Percentiles rank a stretch among this genome's conserved stretches.
These are phyloP conservation scores for Dioszegia crocea DNA, from an alignment of 768 basidiomycete genomes.

Conservation along the genomic window DNA sequence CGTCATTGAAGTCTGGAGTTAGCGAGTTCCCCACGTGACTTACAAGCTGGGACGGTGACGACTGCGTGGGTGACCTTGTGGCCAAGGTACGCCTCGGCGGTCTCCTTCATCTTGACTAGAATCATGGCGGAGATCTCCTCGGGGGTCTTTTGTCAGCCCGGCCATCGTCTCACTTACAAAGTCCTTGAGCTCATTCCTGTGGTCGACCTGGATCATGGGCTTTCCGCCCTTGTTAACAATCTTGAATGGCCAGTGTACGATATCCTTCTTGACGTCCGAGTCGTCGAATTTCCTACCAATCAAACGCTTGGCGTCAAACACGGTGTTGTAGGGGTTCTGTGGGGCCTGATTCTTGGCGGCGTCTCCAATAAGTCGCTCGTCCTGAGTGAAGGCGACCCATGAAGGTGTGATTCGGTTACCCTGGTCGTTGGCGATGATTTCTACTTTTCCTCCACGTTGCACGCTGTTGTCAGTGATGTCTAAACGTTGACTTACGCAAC, in stretches of 20 bases:
- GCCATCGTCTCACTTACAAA: slow-evolving; percentile 35
- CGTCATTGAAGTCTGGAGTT: slow-evolving; percentile 86
- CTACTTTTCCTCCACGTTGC: slow-evolving; percentile 76
- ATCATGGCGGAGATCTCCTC: slow-evolving; percentile 69
- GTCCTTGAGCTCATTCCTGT: slow-evolving; percentile 59
- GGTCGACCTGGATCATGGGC: slow-evolving; percentile 55
- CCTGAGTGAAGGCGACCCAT: slow-evolving; percentile 76
- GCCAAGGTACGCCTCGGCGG: slow-evolving; percentile 65
- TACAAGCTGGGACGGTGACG: slow-evolving; percentile 69
- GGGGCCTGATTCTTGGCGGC: slow-evolving; percentile 93
- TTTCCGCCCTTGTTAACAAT: slow-evolving; percentile 50
- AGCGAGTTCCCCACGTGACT: slow-evolving; percentile 12
- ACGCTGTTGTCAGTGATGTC: slow-evolving; percentile 55
- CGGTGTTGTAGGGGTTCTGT: slow-evolving; percentile 85
- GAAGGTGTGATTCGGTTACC: slow-evolving; percentile 85
- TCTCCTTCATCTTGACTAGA: slow-evolving; percentile 66
- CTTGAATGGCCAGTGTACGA: slow-evolving; percentile 55
- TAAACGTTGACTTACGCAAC: slow-evolving; percentile 65
- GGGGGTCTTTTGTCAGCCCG: slow-evolving; percentile 52
- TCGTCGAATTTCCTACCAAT: slow-evolving; percentile 84
- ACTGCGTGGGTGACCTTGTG: slow-evolving; percentile 64
- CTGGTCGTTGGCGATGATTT: slow-evolving; percentile 86
- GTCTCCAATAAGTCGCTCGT: slow-evolving; percentile 84
- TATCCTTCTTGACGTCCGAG: slow-evolving; percentile 54
- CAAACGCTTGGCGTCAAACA: slow-evolving; percentile 94